A percentile compares a stretch with the other conserved stretches of the same genome.
These are phyloP conservation scores for Karstenula rhodostoma DNA, from an alignment of 2,329 filamentous ascomycete species.

Conservation along the genomic window DNA sequence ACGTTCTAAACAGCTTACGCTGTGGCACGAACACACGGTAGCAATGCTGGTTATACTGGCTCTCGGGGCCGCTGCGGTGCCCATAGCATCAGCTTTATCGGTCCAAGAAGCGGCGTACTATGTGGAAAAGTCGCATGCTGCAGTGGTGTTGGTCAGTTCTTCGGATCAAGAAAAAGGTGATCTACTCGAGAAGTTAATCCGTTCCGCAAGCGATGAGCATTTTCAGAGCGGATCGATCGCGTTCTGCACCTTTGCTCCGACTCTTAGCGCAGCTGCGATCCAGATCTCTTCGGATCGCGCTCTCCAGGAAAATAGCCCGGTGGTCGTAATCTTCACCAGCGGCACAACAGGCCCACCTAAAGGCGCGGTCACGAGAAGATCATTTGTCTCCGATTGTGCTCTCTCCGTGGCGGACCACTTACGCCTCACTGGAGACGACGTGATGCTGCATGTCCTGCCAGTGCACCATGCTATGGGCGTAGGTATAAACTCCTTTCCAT, in stretches of 20 bases:
- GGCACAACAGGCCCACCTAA: constrained; percentile 58
- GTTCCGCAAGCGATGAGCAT: constrained; percentile 34
- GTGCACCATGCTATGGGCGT: constrained; percentile 49
- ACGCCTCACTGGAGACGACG: constrained; percentile 40
- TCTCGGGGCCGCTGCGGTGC: constrained; percentile 57
- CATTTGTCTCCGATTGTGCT: constrained; percentile 49
- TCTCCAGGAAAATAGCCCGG: constrained; percentile 51
- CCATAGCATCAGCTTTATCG: constrained; percentile 53
- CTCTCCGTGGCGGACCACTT: constrained; percentile 46
- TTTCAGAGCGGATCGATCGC: constrained; percentile 51
- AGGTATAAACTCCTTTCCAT: constrained; percentile 48
- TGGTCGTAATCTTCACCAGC: constrained; percentile 58
- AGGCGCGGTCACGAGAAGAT: constrained; percentile 55
- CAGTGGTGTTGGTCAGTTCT: constrained; percentile 50
- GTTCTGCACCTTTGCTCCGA: constrained; percentile 41
- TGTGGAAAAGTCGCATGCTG: constrained; percentile 50
- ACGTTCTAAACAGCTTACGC: constrained; percentile 43
- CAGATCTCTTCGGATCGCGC: constrained; percentile 52
- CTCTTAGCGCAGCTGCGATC: constrained; percentile 44
- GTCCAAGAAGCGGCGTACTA: constrained; percentile 58
- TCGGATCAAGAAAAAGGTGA: constrained; percentile 41
- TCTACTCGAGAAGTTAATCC: constrained; percentile 36
- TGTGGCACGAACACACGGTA: constrained; percentile 54
- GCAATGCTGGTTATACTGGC: constrained; percentile 58
- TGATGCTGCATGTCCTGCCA: constrained; percentile 45